These are phyloP conservation scores for Aspergillus incahuasiensis DNA, from an alignment of 495 filamentous ascomycete species.

Conservation along the genomic window DNA sequence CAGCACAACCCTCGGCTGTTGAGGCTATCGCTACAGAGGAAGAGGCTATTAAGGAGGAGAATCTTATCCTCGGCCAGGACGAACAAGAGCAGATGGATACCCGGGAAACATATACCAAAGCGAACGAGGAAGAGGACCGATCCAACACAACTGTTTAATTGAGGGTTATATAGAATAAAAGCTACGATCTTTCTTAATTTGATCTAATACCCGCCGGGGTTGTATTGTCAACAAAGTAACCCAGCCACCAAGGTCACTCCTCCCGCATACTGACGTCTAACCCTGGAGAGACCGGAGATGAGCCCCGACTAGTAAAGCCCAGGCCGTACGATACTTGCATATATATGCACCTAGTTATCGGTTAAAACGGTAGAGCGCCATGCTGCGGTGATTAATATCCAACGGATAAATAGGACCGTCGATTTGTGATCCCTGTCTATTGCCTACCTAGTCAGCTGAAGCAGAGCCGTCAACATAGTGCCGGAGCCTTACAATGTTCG, in stretches of 20 bases:
- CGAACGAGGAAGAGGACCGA: conserved; percentile 40
- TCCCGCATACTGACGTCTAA: not conserved
- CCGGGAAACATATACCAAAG: conserved; percentile 39
- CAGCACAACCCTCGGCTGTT: conserved; percentile 8
- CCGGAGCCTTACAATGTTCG: too few relatives aligned
- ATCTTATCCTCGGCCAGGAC: conserved; percentile 33
- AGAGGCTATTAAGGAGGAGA: conserved; percentile 31
- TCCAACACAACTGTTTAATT: conserved; percentile 41
- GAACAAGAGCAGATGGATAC: conserved; percentile 34
- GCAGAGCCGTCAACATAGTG: too few relatives aligned
- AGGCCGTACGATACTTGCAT: conserved; percentile 1
- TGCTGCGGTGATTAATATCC: not conserved
- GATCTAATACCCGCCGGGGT: too few relatives aligned
- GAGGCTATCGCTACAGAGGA: conserved; percentile 35
- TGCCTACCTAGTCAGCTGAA: not conserved
- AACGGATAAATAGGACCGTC: conserved; percentile 12
- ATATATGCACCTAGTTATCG: not conserved
- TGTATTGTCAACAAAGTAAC: too few relatives aligned
- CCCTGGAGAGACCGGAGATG: conserved; percentile 10
- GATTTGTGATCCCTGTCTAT: not conserved
- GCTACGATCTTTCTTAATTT: not conserved
- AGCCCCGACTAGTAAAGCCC: not conserved
- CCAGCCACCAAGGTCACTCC: not conserved
- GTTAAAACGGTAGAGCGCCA: not conserved
- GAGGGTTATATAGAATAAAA: conserved; percentile 12